Evolutionary conservation across 257 asterid species (phyloP).

Genomic region (Asclepias syriaca): DNA sequence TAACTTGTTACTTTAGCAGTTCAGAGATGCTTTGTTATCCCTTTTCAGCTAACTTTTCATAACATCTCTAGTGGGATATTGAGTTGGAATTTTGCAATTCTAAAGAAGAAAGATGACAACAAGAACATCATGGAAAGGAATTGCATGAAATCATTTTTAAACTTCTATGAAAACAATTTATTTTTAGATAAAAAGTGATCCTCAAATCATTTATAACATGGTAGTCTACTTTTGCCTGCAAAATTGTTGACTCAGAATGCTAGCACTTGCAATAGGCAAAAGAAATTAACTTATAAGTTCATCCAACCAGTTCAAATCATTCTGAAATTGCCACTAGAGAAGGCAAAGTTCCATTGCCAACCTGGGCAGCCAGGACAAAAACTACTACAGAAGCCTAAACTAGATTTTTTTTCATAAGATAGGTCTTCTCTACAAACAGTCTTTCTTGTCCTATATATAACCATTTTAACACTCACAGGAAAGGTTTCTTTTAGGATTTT

Average conservation of each 20-base stretch:
- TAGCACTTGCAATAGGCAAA: constrained; percentile 4
- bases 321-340: constrained; percentile 81
- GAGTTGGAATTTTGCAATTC: not conserved
- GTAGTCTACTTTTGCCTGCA: too few relatives aligned
- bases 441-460: constrained; percentile 29
- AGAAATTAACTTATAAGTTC: not conserved
- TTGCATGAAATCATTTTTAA: not conserved
- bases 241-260: not conserved
- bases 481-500: constrained; percentile 20
- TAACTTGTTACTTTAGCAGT: too few relatives aligned
- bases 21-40: too few relatives aligned
- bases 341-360: constrained; percentile 56
- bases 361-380: constrained; percentile 71
- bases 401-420: constrained; percentile 30
- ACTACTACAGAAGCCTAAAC: constrained; percentile 31
- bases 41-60: too few relatives aligned
- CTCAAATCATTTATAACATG: not conserved
- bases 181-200: not conserved
- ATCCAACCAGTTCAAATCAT: constrained; percentile 6
- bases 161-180: not conserved
- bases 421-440: constrained; percentile 15
- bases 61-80: not conserved
- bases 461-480: constrained; percentile 12
- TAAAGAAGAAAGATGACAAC: not conserved
- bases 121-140: not conserved